Evolutionary conservation across 768 basidiomycete genomes (phyloP), one percentile per base, ranked within the genome.

Genomic region (Leucocoprinus leucothites): DNA sequence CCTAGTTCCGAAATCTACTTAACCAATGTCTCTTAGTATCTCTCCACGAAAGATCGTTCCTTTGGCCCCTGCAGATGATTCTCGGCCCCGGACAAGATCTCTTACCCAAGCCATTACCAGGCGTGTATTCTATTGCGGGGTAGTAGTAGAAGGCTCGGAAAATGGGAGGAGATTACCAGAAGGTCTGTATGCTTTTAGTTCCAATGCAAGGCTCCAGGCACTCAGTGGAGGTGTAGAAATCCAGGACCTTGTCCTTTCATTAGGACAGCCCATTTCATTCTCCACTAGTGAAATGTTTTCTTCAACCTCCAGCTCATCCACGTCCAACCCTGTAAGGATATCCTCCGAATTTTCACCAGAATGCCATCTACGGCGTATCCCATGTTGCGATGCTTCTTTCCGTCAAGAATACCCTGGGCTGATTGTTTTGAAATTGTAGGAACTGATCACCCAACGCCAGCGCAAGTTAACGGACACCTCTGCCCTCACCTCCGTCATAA

Each of bases 91-190:
- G 43, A 73, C 70, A 26, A 71, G 67, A 31, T 70, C 79, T 40
- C 54, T 68, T 70, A 16, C 28, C 64, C 73, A 28, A 68, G 72
- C 48, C 62, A 82, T 59, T 14, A 94, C 88, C 5, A 86, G 80
- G 67, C 87, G 94, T 65, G 89, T 87, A 22, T 96, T 95, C 69
- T 89, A 89, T 66, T 91, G 89, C 65, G 91, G 90, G 42, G 89
- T 96, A 18, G 90, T 96, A 13, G 86, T 96, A 26, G 93, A 97
- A 71, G 85, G 84, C 49, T 84, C 87, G 36, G 87, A 87, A 59
- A 78, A 82, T 60, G 88, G 87, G 5, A 80, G 75, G 61, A 77
- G 82, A 56, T 78, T 90, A 48, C 79, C 84, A 36, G 82, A 85
- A 69, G 89, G 89, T 85, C n/a, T n/a, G n/a, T n/a, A 53, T 36